phyloP scores from a whole-genome alignment of 768 basidiomycete species.

The Calocybe gangraenosa region DNA sequence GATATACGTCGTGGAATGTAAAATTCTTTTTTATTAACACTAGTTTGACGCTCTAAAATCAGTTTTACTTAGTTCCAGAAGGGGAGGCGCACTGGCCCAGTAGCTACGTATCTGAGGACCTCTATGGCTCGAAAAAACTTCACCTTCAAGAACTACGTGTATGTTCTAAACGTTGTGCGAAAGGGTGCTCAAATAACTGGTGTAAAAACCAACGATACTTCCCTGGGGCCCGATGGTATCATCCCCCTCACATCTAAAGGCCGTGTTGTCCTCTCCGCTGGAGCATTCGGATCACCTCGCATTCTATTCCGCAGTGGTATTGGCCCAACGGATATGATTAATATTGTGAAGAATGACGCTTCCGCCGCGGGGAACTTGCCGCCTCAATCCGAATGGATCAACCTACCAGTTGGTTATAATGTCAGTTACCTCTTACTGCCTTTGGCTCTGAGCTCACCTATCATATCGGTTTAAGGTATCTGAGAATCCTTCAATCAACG shows the following conservation, averaged over 20 bases:
- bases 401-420: slow-evolving; percentile 55
- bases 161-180: slow-evolving; percentile 50
- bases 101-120: slow-evolving; percentile 56
- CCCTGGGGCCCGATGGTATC: slow-evolving; percentile 53
- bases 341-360: slow-evolving; percentile 42
- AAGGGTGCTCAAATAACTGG: slow-evolving; percentile 53
- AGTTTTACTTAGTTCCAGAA: slow-evolving; percentile 30
- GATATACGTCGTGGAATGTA: slow-evolving; percentile 44
- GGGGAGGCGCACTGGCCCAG: slow-evolving; percentile 50
- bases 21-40: slow-evolving; percentile 6
- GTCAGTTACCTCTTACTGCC: slow-evolving; percentile 18
- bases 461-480: slow-evolving; percentile 30
- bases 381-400: slow-evolving; percentile 45
- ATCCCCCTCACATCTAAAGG: slow-evolving; percentile 50
- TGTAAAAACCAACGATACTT: slow-evolving; percentile 57
- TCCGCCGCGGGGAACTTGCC: slow-evolving; percentile 44
- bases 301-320: slow-evolving; percentile 61
- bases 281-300: slow-evolving; percentile 53
- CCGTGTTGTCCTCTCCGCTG: slow-evolving; percentile 57
- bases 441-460: too few relatives aligned
- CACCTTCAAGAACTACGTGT: slow-evolving; percentile 42
- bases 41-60: neutral
- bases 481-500: slow-evolving; percentile 64
- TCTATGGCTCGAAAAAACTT: slow-evolving; percentile 50
- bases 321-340: slow-evolving; percentile 56